Evolutionary conservation across 306 rosid genomes (phyloP).

Genomic region (Hippophae tibetana): DNA sequence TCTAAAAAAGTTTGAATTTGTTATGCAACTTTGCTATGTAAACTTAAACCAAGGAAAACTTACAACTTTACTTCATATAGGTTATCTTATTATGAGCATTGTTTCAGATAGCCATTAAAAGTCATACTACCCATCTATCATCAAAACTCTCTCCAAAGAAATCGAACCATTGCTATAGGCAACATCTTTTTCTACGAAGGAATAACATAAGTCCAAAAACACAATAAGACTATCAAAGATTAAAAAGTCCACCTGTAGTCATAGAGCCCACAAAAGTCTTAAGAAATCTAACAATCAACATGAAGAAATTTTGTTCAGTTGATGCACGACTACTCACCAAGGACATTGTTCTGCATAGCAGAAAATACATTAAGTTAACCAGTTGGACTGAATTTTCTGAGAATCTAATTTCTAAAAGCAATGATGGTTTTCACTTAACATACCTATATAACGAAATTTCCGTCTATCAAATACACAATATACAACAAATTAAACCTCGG

Average conservation of each 20-base stretch:
- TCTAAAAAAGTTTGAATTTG: no score
- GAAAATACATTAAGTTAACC: conserved; percentile 15
- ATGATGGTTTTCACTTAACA: conserved; percentile 12
- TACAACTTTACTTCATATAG: no score
- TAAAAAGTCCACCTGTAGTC: conserved; percentile 59
- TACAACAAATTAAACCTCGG: conserved; percentile 1
- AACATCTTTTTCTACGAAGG: no score
- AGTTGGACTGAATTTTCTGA: conserved; percentile 13
- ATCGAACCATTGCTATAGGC: no score
- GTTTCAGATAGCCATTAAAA: no score
- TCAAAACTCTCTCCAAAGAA: no score
- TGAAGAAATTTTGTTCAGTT: conserved; percentile 64
- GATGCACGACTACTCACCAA: conserved; percentile 48
- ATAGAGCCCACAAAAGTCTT: conserved; percentile 96
- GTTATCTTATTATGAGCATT: no score
- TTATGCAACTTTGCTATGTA: no score
- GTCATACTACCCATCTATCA: no score
- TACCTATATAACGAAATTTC: conserved; percentile 99
- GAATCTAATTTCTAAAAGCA: conserved; percentile 3
- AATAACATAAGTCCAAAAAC: no score
- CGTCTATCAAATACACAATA: conserved; percentile 40
- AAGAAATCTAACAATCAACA: conserved; percentile 79
- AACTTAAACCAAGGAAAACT: no score
- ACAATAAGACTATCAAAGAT: no score
- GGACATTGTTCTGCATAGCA: conserved; percentile 74